Percentiles rank a stretch among this genome's conserved stretches.
Conservation (phyloP, 768 basidiomycete species). For the Zangia roseola region DNA sequence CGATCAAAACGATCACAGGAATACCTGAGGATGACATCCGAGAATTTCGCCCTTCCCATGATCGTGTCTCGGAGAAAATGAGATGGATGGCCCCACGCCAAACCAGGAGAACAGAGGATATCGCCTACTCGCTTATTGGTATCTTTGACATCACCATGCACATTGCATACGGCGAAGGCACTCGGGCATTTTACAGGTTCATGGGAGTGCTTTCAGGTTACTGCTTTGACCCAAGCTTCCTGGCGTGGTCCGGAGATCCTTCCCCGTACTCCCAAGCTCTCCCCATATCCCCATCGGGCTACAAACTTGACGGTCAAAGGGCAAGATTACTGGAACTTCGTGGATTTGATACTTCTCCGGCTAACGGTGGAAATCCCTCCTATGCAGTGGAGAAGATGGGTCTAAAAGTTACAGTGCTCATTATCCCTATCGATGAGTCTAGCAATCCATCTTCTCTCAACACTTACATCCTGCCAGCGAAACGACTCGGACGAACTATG, state of each 20-base stretch:
- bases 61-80: conserved; percentile 6
- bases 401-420: neutral
- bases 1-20: neutral
- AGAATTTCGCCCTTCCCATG: neutral
- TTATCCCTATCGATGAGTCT: conserved; percentile 2
- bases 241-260: conserved; percentile 1
- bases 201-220: neutral
- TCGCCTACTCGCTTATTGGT: conserved; percentile 3
- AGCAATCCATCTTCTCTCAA: neutral
- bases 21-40: conserved; percentile 1
- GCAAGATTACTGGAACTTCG: neutral
- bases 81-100: conserved; percentile 2
- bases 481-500: too few species aligned
- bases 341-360: neutral
- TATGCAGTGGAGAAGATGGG: conserved; percentile 1
- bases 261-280: neutral
- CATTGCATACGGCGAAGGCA: conserved; percentile 3
- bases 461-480: neutral
- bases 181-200: neutral
- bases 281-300: neutral
- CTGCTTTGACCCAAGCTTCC: conserved; percentile 1
- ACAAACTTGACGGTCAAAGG: neutral
- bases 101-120: neutral
- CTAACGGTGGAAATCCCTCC: neutral
- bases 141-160: conserved; percentile 5